Evolutionary conservation across 352 stramenopile genomes (phyloP).

Genomic region (Globisporangium heterothallicum): DNA sequence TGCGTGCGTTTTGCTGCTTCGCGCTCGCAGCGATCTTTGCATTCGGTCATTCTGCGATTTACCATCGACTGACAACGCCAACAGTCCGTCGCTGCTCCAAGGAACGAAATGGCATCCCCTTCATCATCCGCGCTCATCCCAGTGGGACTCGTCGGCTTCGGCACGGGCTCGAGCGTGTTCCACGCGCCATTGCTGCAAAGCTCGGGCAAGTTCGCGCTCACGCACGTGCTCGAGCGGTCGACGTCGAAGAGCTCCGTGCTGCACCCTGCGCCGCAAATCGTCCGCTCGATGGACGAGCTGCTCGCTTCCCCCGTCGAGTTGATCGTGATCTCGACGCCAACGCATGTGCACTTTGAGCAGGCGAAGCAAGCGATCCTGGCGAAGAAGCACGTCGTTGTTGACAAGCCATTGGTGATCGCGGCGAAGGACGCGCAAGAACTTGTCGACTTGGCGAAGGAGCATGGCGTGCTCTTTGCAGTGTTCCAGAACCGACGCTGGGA

Average conservation of each 20-base stretch:
- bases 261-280: slow-evolving; percentile 39
- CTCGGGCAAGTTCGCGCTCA: slow-evolving; percentile 55
- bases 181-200: slow-evolving; percentile 65
- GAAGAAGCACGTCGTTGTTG: slow-evolving; percentile 72
- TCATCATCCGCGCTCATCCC: slow-evolving; percentile 21
- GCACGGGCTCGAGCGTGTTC: slow-evolving; percentile 66
- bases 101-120: background rate
- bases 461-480: slow-evolving; percentile 61
- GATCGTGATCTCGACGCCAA: slow-evolving; percentile 72
- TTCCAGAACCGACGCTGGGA: slow-evolving; percentile 80
- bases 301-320: slow-evolving; percentile 52
- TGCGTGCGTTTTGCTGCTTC: no score
- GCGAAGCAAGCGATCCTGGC: slow-evolving; percentile 60
- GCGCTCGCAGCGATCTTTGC: no score
- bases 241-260: slow-evolving; percentile 53
- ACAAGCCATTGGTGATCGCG: slow-evolving; percentile 70
- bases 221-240: slow-evolving; percentile 71
- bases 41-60: slow-evolving; percentile 8
- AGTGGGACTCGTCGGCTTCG: slow-evolving; percentile 69
- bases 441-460: slow-evolving; percentile 30
- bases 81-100: background rate
- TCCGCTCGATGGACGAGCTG: slow-evolving; percentile 69
- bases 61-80: background rate
- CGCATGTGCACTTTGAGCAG: slow-evolving; percentile 68
- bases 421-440: slow-evolving; percentile 47